These are phyloP conservation scores for Calonectria honghensis DNA, from an alignment of 2,329 filamentous ascomycete genomes.

Conservation along the genomic window DNA sequence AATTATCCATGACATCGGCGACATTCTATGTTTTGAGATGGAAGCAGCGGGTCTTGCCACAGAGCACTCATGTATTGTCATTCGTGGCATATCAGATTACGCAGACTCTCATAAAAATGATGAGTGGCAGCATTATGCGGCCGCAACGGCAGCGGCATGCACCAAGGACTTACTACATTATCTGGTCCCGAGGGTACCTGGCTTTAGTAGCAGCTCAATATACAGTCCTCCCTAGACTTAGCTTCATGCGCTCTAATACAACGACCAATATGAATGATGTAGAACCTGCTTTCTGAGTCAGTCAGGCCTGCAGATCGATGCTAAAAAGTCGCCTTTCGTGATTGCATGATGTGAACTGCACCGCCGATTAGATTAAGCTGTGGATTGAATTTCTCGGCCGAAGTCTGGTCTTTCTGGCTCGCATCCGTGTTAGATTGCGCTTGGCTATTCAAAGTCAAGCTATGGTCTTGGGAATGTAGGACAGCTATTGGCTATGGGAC, in stretches of 20 bases:
- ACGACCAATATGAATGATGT: too few relatives aligned
- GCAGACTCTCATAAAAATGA: slow-evolving; percentile 52
- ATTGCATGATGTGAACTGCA: background rate
- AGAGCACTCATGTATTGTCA: slow-evolving; percentile 44
- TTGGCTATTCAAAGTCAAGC: background rate
- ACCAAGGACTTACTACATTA: slow-evolving; percentile 44
- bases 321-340: too few relatives aligned
- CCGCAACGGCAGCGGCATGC: slow-evolving; percentile 44
- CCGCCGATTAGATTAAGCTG: background rate
- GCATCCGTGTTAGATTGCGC: background rate
- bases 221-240: background rate
- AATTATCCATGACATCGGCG: background rate
- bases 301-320: background rate
- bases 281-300: too few relatives aligned
- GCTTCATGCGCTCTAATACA: background rate
- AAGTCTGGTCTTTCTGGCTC: background rate
- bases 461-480: background rate
- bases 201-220: background rate
- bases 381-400: background rate
- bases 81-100: slow-evolving; percentile 51
- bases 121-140: slow-evolving; percentile 47
- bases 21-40: slow-evolving; percentile 48
- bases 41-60: slow-evolving; percentile 48
- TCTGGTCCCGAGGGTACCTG: background rate
- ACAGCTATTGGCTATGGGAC: background rate